A percentile compares a stretch with the other conserved stretches of the same genome.
Evolutionary conservation across 805 yeast species (phyloP).

Genomic region (Yarrowia bubula): DNA sequence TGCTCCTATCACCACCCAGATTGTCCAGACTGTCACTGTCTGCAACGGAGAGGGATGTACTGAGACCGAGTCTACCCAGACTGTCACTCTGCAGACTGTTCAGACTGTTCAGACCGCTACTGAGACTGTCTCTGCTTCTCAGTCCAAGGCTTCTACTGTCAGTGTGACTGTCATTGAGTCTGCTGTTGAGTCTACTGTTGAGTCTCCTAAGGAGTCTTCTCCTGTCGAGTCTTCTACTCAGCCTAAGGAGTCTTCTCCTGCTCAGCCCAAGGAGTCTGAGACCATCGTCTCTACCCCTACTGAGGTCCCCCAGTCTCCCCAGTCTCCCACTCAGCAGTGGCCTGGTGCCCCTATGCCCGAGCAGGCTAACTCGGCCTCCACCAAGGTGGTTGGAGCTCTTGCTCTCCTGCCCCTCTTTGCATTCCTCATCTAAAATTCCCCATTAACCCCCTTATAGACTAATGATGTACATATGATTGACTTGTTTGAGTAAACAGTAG

Average conservation of each 20-base stretch:
- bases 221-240: background rate
- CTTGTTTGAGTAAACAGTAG: too few relatives aligned
- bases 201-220: background rate
- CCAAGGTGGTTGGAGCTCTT: conserved; percentile 2
- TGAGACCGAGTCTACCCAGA: background rate
- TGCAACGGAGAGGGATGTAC: background rate
- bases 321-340: background rate
- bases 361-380: conserved; percentile 24
- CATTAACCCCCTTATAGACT: background rate
- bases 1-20: background rate
- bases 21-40: background rate
- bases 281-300: background rate
- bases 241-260: background rate
- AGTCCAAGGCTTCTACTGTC: too few relatives aligned
- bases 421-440: conserved; percentile 11
- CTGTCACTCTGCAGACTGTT: background rate
- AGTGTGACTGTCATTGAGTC: background rate
- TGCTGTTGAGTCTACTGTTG: background rate
- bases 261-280: background rate
- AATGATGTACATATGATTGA: background rate
- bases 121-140: background rate
- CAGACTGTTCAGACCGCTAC: background rate
- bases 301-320: background rate
- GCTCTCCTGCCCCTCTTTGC: conserved; percentile 15
- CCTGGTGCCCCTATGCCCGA: conserved; percentile 6